phyloP scores from a whole-genome alignment of 352 stramenopile species.

The Phytophthora vignae region DNA sequence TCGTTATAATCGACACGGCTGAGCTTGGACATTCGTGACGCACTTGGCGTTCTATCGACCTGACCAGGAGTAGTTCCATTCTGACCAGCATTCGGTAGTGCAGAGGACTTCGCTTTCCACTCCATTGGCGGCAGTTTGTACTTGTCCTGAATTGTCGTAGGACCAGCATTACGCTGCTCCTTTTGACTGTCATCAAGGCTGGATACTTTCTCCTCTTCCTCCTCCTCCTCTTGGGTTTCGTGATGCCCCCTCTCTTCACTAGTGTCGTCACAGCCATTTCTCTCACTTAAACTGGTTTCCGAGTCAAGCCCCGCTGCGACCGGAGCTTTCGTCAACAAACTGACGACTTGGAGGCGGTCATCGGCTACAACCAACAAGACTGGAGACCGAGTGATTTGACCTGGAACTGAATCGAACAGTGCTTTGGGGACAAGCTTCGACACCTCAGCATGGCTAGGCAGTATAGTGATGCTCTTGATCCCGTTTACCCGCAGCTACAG shows the following conservation, averaged over 20 bases:
- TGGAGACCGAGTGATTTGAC: constrained; percentile 9
- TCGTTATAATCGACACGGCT: constrained; percentile 46
- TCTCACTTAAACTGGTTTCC: constrained; percentile 2
- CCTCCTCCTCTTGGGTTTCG: constrained; percentile 2
- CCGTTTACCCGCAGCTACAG: constrained; percentile 18
- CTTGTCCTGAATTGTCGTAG: constrained; percentile 52
- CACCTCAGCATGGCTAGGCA: constrained; percentile 14
- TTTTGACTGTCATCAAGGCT: neutral
- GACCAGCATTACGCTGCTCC: neutral
- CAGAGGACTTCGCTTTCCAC: constrained; percentile 23
- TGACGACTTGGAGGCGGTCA: constrained; percentile 26
- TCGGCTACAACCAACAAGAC: constrained; percentile 27
- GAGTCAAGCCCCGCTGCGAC: neutral
- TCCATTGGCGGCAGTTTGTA: constrained; percentile 53
- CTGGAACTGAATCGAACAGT: constrained; percentile 11
- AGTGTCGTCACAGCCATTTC: neutral
- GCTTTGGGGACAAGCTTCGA: constrained; percentile 16
- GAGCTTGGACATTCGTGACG: constrained; percentile 29
- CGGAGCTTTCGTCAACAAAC: constrained; percentile 16
- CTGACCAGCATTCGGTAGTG: neutral
- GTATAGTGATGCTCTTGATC: constrained; percentile 11
- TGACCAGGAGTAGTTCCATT: neutral
- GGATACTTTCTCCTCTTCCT: neutral
- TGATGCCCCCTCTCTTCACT: neutral
- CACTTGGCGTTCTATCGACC: neutral